Base-by-base conservation (phyloP, 2,329 filamentous ascomycete species). In the Colletotrichum spinosum region DNA sequence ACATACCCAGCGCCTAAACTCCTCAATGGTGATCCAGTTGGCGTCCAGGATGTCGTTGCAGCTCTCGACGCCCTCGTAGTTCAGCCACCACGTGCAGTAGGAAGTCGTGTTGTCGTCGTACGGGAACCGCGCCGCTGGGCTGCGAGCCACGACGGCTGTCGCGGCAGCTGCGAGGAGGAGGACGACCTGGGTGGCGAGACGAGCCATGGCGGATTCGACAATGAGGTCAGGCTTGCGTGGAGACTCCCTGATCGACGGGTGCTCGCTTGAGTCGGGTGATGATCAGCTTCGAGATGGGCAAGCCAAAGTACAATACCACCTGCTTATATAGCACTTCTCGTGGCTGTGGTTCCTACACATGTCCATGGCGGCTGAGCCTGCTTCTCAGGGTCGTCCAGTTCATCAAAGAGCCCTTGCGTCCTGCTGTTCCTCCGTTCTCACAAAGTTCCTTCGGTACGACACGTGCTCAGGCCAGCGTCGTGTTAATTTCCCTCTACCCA, bases 1-100 rank as follows among this genome's bases (percentile, higher is more conserved):
- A 17, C 65, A 15, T 58, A 67, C 65, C 60, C 60, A 63, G 17
- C 53, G 60, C 17, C 34, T 44, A n/a, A 52, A 63, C 33, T 53
- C 33, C 15, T 46, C 48, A 10, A 57, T n/a, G 17, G 34, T 42
- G 46, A 63, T 35, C 12, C 33, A 46, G 35, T 49, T 50, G 46
- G 15, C 37, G 10, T n/a, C 35, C 15, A 49, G 53, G n/a, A 63
- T 48, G 8, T 48, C 48, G 13, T 51, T 15, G 41, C 60, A 63
- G 11, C 13, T 41, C 15, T 51, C 12, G 35, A 25, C 15, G 15
- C 54, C 54, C 8, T 63, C 60, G 33, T 57, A 35, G 44, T 63
- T 34, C 8, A 39, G 34, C 60, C 60, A 63, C 54, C 54, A 63
- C 33, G 35, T 38, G 48, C 60, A 63, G 8, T 50, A 48, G 10